Conservation (phyloP, 2,329 filamentous ascomycete species). For the Talaromyces sp. region DNA sequence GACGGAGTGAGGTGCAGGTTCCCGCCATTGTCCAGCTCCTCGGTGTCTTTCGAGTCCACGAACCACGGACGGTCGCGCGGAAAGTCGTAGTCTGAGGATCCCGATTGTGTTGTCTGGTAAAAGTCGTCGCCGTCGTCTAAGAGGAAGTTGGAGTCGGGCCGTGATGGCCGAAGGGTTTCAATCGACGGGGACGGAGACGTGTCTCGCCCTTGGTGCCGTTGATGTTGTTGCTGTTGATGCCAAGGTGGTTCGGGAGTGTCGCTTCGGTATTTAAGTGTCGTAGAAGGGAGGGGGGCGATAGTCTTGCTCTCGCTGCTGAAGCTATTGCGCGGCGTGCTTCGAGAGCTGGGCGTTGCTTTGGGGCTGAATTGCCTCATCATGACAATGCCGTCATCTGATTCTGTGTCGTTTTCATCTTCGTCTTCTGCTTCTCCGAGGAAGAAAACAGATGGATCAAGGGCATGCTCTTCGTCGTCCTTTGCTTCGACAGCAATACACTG, state of each 20-base stretch:
- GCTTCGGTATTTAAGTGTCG: slow-evolving; percentile 76
- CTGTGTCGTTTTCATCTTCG: slow-evolving; percentile 48
- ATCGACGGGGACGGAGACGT: slow-evolving; percentile 72
- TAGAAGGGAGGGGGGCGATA: slow-evolving; percentile 81
- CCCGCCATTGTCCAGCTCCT: slow-evolving; percentile 40
- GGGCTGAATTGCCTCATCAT: slow-evolving; percentile 69
- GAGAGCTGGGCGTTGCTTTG: slow-evolving; percentile 38
- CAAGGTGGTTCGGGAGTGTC: slow-evolving; percentile 61
- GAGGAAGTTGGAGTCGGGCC: slow-evolving; percentile 59
- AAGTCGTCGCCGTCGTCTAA: slow-evolving; percentile 56
- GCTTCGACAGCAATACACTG: slow-evolving; percentile 91
- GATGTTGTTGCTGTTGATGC: slow-evolving; percentile 22
- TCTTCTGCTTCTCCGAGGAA: slow-evolving; percentile 6
- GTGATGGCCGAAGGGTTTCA: slow-evolving; percentile 70
- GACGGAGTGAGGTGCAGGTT: slow-evolving; percentile 74
- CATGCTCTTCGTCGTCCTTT: slow-evolving; percentile 65
- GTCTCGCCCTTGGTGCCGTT: slow-evolving; percentile 20
- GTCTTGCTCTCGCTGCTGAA: slow-evolving; percentile 66
- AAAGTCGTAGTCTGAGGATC: slow-evolving; percentile 2
- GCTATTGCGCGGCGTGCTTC: slow-evolving; percentile 51
- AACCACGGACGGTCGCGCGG: slow-evolving; percentile 24
- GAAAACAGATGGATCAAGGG: slow-evolving; percentile 30
- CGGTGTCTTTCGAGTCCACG: slow-evolving; percentile 39
- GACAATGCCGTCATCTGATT: slow-evolving; percentile 69
- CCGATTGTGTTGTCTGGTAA: slow-evolving; percentile 12